Base-by-base conservation (phyloP, 108 stramenopile species). In the Skeletonema tropicum region DNA sequence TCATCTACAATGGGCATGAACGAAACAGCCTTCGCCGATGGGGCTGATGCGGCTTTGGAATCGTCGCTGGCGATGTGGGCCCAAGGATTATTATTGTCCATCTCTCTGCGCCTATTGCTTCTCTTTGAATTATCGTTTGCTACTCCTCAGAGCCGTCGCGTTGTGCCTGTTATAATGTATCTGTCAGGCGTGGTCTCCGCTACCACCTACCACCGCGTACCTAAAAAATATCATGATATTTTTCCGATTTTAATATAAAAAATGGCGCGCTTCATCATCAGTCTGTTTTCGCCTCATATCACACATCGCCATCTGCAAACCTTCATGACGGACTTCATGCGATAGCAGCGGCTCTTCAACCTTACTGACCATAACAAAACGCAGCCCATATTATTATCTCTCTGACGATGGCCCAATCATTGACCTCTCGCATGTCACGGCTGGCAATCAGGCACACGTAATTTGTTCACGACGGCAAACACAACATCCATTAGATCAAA, bases 401-500 rank as follows among this genome's bases (percentile, higher is more conserved):
- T 31, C 35, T n/a, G 7, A 42, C 29, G 21, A 66, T 66, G 65
- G 45, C 65, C 19, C 45, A 41, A 29, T 38, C 39, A 30, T 45
- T 66, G 11, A 23, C 65, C 21, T 66, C 65, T 29, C 65, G 65
- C 19, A 23, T 66, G 65, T 66, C 65, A 29, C 65, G 65, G 69
- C 69, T 70, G 38, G 35, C 59, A 8, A 70, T 57, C 36, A 42
- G n/a, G 58, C 25, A 52, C 17, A n/a, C 69, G 57, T 39, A 59
- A 26, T 59, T 60, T 59, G 2, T 70, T 23, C 39, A 66, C 25
- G 26, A 5, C 25, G 64, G 39, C 39, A 2, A 23, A 19, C n/a
- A n/a, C n/a, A 46, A 8, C 64, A 21, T 8, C 23, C 0, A 8
- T 15, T 3, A 21, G 7, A 19, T 9, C 49, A 3, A 52, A 52